A percentile compares a stretch with the other conserved stretches of the same genome.
Evolutionary conservation across 805 yeast species (phyloP).

Genomic region (Metschnikowia proteae): DNA sequence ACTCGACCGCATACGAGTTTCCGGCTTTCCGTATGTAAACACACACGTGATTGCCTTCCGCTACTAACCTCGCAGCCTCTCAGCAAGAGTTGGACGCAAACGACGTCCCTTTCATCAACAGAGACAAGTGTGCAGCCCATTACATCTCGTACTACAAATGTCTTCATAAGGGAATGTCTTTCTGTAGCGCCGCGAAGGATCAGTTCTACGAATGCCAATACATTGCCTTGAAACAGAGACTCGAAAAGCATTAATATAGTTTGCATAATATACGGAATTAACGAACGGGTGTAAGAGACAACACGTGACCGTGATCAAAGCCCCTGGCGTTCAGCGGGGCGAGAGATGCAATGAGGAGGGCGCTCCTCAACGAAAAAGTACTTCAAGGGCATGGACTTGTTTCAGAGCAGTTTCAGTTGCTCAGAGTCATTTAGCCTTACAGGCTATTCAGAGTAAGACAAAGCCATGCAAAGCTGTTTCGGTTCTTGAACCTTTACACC

Average conservation of each 20-base stretch:
- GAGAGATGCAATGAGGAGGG: neutral
- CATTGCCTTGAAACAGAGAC: slow-evolving; percentile 40
- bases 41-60: neutral
- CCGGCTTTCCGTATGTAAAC: slow-evolving; percentile 42
- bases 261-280: slow-evolving; percentile 10
- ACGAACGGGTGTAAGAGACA: neutral
- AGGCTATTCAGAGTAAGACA: too few species aligned
- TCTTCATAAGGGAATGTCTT: slow-evolving; percentile 41
- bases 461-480: too few species aligned
- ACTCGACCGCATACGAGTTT: slow-evolving; percentile 26
- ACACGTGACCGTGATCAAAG: neutral
- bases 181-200: slow-evolving; percentile 38
- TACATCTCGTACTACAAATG: slow-evolving; percentile 42
- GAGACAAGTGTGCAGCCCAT: slow-evolving; percentile 44
- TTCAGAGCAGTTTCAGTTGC: neutral
- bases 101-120: slow-evolving; percentile 40
- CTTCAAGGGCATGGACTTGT: neutral
- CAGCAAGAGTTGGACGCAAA: slow-evolving; percentile 38
- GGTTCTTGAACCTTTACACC: too few species aligned
- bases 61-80: slow-evolving; percentile 15
- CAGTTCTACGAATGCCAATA: slow-evolving; percentile 44
- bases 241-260: slow-evolving; percentile 21
- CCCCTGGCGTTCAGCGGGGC: neutral
- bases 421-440: neutral
- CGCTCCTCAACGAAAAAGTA: too few species aligned